phyloP scores from a whole-genome alignment of 2,329 filamentous ascomycete genomes.

The Leptosphaerulina australis region DNA sequence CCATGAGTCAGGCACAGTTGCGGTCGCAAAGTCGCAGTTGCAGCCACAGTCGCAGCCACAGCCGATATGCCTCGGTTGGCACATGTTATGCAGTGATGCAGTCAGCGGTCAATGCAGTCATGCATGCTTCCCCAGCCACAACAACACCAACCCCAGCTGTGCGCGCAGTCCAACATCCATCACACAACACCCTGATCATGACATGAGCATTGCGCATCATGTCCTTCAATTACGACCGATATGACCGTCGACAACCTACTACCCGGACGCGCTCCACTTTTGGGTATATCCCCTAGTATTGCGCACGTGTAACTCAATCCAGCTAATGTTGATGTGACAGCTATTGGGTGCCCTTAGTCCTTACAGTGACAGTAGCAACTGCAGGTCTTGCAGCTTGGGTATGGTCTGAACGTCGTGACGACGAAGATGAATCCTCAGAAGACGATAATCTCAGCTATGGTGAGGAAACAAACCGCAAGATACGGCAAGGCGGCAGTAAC shows the following conservation, averaged over 20 bases:
- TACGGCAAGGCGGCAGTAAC: slow-evolving; percentile 1
- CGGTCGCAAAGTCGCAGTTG: too few relatives aligned
- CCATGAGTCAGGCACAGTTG: slow-evolving; percentile 2
- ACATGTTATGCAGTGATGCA: too few relatives aligned
- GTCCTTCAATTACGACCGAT: slow-evolving; percentile 62
- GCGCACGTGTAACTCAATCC: neutral
- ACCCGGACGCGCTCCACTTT: slow-evolving; percentile 64
- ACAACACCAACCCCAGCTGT: slow-evolving; percentile 26
- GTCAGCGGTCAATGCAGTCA: too few relatives aligned
- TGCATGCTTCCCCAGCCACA: slow-evolving; percentile 13
- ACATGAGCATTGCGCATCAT: slow-evolving; percentile 31
- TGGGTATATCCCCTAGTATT: slow-evolving; percentile 59
- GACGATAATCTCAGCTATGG: slow-evolving; percentile 51
- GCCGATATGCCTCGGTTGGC: slow-evolving; percentile 13
- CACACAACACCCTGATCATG: slow-evolving; percentile 17
- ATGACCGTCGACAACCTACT: slow-evolving; percentile 57
- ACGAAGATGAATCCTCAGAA: slow-evolving; percentile 70
- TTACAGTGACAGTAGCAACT: slow-evolving; percentile 87
- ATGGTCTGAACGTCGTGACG: slow-evolving; percentile 84
- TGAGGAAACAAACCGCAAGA: slow-evolving; percentile 40
- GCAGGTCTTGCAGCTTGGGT: slow-evolving; percentile 88
- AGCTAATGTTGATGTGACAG: slow-evolving; percentile 3
- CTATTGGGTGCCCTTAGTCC: slow-evolving; percentile 78
- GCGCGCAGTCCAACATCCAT: neutral
- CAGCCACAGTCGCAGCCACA: too few relatives aligned